Conservation (phyloP, 257 asterid genomes). For the Euphrasia confusa region DNA sequence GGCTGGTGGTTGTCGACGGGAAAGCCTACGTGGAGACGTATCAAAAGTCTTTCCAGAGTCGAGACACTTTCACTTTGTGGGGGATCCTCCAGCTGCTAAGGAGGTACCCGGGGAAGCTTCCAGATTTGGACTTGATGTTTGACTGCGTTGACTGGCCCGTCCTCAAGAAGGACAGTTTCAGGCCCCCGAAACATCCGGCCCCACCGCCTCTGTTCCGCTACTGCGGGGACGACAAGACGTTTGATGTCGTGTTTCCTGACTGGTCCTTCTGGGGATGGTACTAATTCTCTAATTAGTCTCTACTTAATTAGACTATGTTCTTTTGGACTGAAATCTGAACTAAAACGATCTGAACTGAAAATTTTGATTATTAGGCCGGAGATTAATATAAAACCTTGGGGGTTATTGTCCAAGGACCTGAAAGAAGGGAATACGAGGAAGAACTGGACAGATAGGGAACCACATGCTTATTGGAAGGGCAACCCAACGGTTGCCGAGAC, state of each 20-base stretch:
- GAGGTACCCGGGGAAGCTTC: slow-evolving; percentile 64
- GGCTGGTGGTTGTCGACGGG: slow-evolving; percentile 58
- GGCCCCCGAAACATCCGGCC: slow-evolving; percentile 22
- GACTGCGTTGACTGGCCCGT: slow-evolving; percentile 69
- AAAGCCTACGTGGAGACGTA: slow-evolving; percentile 53
- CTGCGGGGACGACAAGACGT: slow-evolving; percentile 43
- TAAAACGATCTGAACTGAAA: no score
- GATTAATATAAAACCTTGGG: slow-evolving; percentile 86
- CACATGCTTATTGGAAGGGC: slow-evolving; percentile 89
- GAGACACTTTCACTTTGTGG: slow-evolving; percentile 71
- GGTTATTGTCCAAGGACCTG: slow-evolving; percentile 40
- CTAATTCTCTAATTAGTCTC: no score
- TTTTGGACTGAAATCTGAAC: background rate
- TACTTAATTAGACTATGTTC: no score
- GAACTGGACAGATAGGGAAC: slow-evolving; percentile 71
- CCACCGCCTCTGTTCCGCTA: slow-evolving; percentile 75
- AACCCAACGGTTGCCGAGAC: slow-evolving; percentile 47
- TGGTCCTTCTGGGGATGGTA: slow-evolving; percentile 99
- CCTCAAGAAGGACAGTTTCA: slow-evolving; percentile 30
- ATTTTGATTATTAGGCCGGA: slow-evolving; percentile 64
- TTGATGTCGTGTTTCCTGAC: slow-evolving; percentile 76
- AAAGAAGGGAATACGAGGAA: slow-evolving; percentile 49
- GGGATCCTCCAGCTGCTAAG: slow-evolving; percentile 69
- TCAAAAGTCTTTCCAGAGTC: slow-evolving; percentile 44
- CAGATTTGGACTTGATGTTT: slow-evolving; percentile 83